These are phyloP conservation scores for Tolypocladium ovalisporum DNA, from an alignment of 2,329 filamentous ascomycete species.

Conservation along the genomic window DNA sequence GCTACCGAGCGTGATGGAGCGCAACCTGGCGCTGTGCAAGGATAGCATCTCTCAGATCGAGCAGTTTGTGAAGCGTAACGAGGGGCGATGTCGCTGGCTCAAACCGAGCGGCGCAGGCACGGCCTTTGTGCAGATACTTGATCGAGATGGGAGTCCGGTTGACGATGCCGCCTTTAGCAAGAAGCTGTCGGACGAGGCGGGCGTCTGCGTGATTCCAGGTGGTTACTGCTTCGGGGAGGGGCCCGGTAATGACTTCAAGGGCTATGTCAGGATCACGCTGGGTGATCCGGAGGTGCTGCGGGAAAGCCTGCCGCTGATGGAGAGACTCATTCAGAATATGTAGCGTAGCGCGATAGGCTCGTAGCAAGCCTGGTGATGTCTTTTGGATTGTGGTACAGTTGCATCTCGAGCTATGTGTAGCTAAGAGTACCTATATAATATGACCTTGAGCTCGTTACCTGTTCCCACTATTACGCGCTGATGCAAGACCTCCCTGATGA, in stretches of 20 bases:
- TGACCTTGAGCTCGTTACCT: too few species aligned
- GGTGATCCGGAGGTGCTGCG: neutral
- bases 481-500: too few species aligned
- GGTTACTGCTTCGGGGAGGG: neutral
- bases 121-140: slow-evolving; percentile 1
- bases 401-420: too few species aligned
- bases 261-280: neutral
- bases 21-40: slow-evolving; percentile 28
- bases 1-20: slow-evolving; percentile 30
- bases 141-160: neutral
- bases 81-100: neutral
- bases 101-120: neutral
- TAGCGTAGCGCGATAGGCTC: neutral
- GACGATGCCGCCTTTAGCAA: slow-evolving; percentile 1
- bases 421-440: too few species aligned
- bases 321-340: neutral
- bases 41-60: neutral
- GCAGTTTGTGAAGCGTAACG: neutral
- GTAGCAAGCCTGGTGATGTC: too few species aligned
- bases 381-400: too few species aligned
- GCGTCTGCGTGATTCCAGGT: neutral
- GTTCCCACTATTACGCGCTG: too few species aligned
- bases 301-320: neutral
- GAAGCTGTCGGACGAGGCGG: neutral
- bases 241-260: neutral